These are phyloP conservation scores for Ophiostoma populinum DNA, from an alignment of 2,329 filamentous ascomycete species.

Conservation along the genomic window DNA sequence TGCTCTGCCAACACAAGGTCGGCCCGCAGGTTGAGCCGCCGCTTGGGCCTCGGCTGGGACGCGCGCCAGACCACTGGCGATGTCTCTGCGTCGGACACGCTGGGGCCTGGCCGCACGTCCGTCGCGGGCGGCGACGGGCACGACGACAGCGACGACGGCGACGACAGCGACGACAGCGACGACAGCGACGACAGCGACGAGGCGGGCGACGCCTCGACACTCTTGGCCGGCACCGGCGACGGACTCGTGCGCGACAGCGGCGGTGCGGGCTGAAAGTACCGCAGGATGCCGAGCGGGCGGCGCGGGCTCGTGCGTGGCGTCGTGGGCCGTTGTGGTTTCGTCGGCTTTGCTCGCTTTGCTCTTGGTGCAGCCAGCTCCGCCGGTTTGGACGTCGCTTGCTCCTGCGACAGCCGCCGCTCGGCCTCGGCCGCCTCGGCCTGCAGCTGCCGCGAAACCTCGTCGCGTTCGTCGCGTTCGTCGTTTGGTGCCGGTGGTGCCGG, in stretches of 20 bases:
- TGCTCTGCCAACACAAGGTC: constrained; percentile 4
- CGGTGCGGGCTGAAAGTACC: constrained; percentile 10
- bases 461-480: background rate
- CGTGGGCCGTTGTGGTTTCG: background rate
- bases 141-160: background rate
- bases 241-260: background rate
- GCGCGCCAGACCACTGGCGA: background rate
- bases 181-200: constrained; percentile 4
- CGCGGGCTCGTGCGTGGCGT: constrained; percentile 1
- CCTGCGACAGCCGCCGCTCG: background rate
- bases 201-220: no score
- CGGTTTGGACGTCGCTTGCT: background rate
- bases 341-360: constrained; percentile 1
- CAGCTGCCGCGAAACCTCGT: constrained; percentile 6
- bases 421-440: constrained; percentile 3
- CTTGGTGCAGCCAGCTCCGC: background rate
- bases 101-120: no score
- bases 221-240: background rate
- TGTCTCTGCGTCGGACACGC: background rate
- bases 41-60: constrained; percentile 8
- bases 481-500: no score
- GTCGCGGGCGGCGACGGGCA: background rate
- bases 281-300: constrained; percentile 8
- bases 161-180: background rate
- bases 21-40: constrained; percentile 10